phyloP scores from a whole-genome alignment of 83 land plant genomes.

The Diphasiastrum complanatum region DNA sequence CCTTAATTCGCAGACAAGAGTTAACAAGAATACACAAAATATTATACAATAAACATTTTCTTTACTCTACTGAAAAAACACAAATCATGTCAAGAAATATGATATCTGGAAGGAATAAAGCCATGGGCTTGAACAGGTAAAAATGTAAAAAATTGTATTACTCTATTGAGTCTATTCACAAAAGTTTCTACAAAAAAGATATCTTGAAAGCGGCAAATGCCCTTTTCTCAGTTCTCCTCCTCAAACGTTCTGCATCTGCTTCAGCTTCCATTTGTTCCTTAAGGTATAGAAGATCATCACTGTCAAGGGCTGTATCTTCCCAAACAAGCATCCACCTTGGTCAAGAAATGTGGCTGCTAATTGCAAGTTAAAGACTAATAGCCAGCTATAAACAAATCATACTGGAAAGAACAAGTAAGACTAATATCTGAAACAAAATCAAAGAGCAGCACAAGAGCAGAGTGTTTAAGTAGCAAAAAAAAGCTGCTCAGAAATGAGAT shows the following conservation, averaged over 20 bases:
- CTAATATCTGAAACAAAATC: not conserved
- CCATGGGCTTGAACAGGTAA: no score
- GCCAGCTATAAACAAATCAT: no score
- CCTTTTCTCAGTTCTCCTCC: constrained; percentile 85
- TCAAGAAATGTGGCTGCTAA: not conserved
- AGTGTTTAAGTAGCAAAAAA: not conserved
- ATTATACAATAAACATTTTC: no score
- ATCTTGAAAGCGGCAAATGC: constrained; percentile 98
- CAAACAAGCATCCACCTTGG: not conserved
- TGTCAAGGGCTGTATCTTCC: constrained; percentile 70
- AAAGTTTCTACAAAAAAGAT: constrained; percentile 61
- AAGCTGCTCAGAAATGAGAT: not conserved
- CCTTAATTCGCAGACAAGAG: no score
- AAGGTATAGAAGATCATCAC: constrained; percentile 92
- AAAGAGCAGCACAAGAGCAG: not conserved
- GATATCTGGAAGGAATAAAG: no score
- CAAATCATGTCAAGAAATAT: no score
- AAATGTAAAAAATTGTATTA: no score
- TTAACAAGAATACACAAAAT: no score
- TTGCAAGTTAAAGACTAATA: not conserved
- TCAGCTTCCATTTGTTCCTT: constrained; percentile 99
- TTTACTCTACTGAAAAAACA: no score
- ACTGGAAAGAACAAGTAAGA: no score
- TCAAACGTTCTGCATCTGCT: constrained; percentile 95
- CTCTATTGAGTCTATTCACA: no score